Percentiles rank a stretch among this genome's conserved stretches.
These are phyloP conservation scores for Acacia melanoxylon DNA, from an alignment of 306 rosid genomes.

Conservation along the genomic window DNA sequence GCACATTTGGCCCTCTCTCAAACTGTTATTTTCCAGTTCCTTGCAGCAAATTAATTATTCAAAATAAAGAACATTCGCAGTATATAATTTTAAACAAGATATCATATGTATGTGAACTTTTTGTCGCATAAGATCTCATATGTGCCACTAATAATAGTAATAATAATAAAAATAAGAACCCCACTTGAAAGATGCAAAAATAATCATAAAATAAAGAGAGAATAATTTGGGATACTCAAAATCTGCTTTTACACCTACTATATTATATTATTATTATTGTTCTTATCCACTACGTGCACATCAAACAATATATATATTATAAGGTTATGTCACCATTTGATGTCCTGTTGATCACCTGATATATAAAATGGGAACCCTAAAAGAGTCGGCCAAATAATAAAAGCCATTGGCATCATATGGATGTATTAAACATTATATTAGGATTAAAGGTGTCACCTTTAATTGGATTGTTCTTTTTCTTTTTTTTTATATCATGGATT, in stretches of 20 bases:
- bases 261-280: not conserved
- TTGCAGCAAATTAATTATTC: not conserved
- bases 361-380: not conserved
- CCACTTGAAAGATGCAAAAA: conserved; percentile 4
- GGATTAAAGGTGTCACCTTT: not conserved
- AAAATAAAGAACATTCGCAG: not conserved
- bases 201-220: not conserved
- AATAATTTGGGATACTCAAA: not conserved
- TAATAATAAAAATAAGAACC: not conserved
- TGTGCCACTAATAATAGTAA: not conserved
- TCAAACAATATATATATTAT: not conserved
- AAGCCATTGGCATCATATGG: not conserved
- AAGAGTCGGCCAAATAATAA: not conserved
- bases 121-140: not conserved
- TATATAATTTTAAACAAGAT: not conserved
- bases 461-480: not conserved
- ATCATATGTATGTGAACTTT: not conserved
- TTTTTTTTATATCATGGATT: too few relatives aligned
- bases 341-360: not conserved
- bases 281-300: not conserved
- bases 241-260: not conserved
- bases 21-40: not conserved
- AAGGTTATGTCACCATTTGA: not conserved
- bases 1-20: not conserved
- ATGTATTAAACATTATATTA: not conserved